Evolutionary conservation across 2,329 filamentous ascomycete species (phyloP), one percentile per base, ranked within the genome.

Genomic region (Colletotrichum sp.): DNA sequence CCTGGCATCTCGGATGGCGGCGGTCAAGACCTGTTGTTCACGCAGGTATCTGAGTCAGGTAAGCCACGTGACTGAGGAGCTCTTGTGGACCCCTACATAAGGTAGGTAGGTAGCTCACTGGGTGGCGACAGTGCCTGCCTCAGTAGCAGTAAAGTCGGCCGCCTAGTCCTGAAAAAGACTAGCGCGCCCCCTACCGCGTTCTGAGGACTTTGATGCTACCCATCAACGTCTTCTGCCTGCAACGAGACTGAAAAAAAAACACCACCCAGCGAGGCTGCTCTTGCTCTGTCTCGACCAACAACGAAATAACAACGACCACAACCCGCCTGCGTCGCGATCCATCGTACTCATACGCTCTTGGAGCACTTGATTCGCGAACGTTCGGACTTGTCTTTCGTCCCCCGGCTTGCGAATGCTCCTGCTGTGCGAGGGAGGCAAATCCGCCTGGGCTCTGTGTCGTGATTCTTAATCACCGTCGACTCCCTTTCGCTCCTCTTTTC

Each of bases 401-500:
- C 38, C 38, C 30, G 8, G 18, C 21, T 34, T 28, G 65, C 70
- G 70, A 69, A 74, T 74, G 71, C 71, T 55, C 48, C 67, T 43
- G 58, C 71, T 43, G 67, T 62, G 67, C 67, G 65, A 36, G 64
- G 64, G 60, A 74, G 71, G 71, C 71, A 74, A 74, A 74, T 34
- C 21, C 43, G 67, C 60, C 71, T 65, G 71, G 67, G 71, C 67
- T 71, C 71, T 74, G 71, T 67, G 58, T 74, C 71, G 71, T 74
- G 71, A 43, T 74, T 74, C 48, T 56, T 74, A 74, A 74, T 74
- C 56, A 74, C 36, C 58, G 55, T 60, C 43, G 71, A 64, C 34
- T 65, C 52, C 67, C 66, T 43, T 26, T 71, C 65, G 66, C 68
- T 56, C 30, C 38, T 48, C 30, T 32, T 24, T n/a, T 21, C 32